Conservation (phyloP, 176 grass and related monocot species). For the Cymbopogon citratus region DNA sequence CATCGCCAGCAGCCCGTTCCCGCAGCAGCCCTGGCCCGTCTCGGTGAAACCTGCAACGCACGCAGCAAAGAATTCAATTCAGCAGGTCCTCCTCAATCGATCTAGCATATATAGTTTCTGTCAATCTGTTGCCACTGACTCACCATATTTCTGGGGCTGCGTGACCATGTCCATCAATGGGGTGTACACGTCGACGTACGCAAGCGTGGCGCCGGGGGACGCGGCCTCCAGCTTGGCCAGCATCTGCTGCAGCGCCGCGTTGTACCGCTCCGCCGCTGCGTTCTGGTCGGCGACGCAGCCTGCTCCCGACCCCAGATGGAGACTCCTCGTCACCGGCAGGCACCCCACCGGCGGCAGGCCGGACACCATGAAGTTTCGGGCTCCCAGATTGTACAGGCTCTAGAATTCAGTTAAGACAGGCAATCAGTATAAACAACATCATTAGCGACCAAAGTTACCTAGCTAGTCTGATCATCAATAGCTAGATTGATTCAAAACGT, state of each 20-base stretch:
- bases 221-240: slow-evolving; percentile 17
- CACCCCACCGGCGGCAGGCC: slow-evolving; percentile 55
- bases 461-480: not conserved
- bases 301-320: not conserved
- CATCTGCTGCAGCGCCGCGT: slow-evolving; percentile 27
- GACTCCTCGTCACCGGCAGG: slow-evolving; percentile 40
- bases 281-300: slow-evolving; percentile 31
- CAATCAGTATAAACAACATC: not conserved
- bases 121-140: not conserved
- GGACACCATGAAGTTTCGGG: slow-evolving; percentile 37
- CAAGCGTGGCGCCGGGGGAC: slow-evolving; percentile 3
- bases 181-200: slow-evolving; percentile 41
- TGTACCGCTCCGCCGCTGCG: slow-evolving; percentile 26
- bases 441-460: not conserved
- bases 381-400: slow-evolving; percentile 41
- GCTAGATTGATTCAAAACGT: not conserved
- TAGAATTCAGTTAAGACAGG: not conserved
- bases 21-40: slow-evolving; percentile 37
- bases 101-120: not conserved
- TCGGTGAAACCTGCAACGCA: slow-evolving; percentile 37
- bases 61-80: not conserved
- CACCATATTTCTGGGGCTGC: slow-evolving; percentile 45
- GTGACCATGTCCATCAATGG: slow-evolving; percentile 44
- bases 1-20: slow-evolving; percentile 35
- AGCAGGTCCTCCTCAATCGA: not conserved